These are phyloP conservation scores for Malus domestica DNA, from an alignment of 306 rosid species.

Conservation along the genomic window DNA sequence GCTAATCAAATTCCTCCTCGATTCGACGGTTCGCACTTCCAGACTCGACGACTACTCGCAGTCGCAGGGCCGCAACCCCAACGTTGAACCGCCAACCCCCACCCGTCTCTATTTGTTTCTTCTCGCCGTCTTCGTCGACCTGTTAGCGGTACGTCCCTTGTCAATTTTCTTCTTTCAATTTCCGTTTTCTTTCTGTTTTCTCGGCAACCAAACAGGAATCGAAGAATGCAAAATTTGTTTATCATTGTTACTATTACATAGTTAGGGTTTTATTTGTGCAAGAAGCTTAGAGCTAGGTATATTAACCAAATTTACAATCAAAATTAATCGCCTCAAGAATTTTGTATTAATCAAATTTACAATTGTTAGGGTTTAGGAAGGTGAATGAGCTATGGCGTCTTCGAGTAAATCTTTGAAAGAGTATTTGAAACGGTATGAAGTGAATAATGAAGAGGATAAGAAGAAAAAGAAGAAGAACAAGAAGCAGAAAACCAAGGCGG, in stretches of 20 bases:
- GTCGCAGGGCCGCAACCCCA: not conserved
- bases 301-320: not conserved
- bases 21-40: not conserved
- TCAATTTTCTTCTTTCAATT: not conserved
- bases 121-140: not conserved
- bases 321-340: not conserved
- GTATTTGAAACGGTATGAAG: conserved; percentile 64
- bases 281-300: not conserved
- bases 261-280: not conserved
- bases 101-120: not conserved
- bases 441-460: conserved; percentile 42
- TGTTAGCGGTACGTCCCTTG: not conserved
- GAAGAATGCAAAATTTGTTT: not conserved
- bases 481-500: conserved; percentile 35
- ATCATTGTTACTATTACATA: not conserved
- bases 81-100: not conserved
- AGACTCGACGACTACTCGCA: not conserved
- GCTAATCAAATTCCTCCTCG: not conserved
- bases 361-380: not conserved
- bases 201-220: not conserved
- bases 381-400: conserved; percentile 25
- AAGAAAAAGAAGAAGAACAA: conserved; percentile 38
- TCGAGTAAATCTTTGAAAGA: conserved; percentile 51
- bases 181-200: not conserved
- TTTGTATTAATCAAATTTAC: not conserved